A percentile compares a stretch with the other conserved stretches of the same genome.
Conservation (phyloP, 441 rosid species). For the Lepidium campestre region DNA sequence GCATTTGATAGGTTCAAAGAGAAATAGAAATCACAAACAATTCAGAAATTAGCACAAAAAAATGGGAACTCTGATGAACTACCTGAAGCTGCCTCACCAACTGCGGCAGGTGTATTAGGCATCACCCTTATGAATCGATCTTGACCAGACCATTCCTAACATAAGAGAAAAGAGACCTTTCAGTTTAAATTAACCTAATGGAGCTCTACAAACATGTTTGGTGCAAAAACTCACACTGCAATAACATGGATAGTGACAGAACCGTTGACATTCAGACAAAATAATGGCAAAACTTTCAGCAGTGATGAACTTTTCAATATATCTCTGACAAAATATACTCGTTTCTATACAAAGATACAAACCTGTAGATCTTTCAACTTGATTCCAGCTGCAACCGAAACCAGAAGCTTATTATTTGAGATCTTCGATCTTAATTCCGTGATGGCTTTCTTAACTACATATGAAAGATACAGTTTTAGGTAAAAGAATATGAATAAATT, state of each 20-base stretch:
- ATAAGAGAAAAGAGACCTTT: not conserved
- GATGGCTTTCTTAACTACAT: constrained; percentile 66
- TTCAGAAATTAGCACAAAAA: not conserved
- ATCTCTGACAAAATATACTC: not conserved
- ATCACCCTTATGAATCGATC: constrained; percentile 74
- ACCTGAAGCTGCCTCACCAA: constrained; percentile 86
- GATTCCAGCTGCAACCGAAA: constrained; percentile 81
- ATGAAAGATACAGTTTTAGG: constrained; percentile 3
- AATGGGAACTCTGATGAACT: not conserved
- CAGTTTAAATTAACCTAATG: not conserved
- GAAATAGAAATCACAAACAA: not conserved
- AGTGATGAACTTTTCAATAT: not conserved
- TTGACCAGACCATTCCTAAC: constrained; percentile 84
- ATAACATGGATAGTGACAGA: not conserved
- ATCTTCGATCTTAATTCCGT: constrained; percentile 52
- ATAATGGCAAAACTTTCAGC: not conserved
- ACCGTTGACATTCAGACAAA: not conserved
- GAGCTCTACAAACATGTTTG: not conserved
- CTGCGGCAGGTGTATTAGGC: constrained; percentile 92
- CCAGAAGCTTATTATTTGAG: constrained; percentile 68
- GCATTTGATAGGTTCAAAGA: not conserved
- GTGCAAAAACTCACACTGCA: not conserved
- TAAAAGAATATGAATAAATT: not conserved
- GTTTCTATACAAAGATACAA: constrained; percentile 1
- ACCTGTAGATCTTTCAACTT: constrained; percentile 83